Percentiles rank a stretch among this genome's conserved stretches.
Conservation (phyloP, 2,329 filamentous ascomycete species). For the Epichloe sylvatica region DNA sequence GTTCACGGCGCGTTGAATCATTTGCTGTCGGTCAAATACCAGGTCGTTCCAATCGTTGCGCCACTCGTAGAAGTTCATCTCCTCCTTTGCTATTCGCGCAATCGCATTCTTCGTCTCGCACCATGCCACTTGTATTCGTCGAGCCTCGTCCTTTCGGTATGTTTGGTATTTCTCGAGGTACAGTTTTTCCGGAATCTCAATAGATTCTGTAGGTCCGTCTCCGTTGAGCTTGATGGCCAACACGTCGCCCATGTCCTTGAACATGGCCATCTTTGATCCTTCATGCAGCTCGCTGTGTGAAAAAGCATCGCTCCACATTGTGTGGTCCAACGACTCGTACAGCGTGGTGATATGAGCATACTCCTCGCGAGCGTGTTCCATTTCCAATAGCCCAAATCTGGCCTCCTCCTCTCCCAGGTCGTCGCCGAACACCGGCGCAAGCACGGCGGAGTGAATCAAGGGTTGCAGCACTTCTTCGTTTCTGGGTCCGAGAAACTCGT, state of each 20-base stretch:
- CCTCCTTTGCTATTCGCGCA: slow-evolving; percentile 12
- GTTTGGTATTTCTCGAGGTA: slow-evolving; percentile 42
- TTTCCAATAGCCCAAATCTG: slow-evolving; percentile 28
- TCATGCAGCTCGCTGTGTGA: slow-evolving; percentile 21
- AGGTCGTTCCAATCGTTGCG: slow-evolving; percentile 14
- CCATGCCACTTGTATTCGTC: slow-evolving; percentile 28
- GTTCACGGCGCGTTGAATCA: slow-evolving; percentile 17
- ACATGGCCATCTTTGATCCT: slow-evolving; percentile 27
- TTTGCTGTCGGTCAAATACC: slow-evolving; percentile 16
- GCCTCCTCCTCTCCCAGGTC: slow-evolving; percentile 20
- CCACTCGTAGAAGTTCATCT: slow-evolving; percentile 16
- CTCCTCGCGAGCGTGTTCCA: slow-evolving; percentile 23
- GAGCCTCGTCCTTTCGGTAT: slow-evolving; percentile 29
- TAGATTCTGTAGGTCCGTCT: slow-evolving; percentile 26
- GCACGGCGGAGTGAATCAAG: slow-evolving; percentile 19
- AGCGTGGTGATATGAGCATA: slow-evolving; percentile 27
- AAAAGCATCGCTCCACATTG: slow-evolving; percentile 33
- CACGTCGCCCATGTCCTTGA: slow-evolving; percentile 35
- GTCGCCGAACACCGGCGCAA: slow-evolving; percentile 17
- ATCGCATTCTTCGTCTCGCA: slow-evolving; percentile 18
- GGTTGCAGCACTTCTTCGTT: slow-evolving; percentile 15
- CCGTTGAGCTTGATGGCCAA: slow-evolving; percentile 32
- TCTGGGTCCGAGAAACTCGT: slow-evolving; percentile 25
- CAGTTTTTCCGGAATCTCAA: slow-evolving; percentile 37
- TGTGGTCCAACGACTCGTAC: slow-evolving; percentile 34